Evolutionary conservation across 495 filamentous ascomycete species (phyloP).

Genomic region (Hyphodiscus hymeniophilus): DNA sequence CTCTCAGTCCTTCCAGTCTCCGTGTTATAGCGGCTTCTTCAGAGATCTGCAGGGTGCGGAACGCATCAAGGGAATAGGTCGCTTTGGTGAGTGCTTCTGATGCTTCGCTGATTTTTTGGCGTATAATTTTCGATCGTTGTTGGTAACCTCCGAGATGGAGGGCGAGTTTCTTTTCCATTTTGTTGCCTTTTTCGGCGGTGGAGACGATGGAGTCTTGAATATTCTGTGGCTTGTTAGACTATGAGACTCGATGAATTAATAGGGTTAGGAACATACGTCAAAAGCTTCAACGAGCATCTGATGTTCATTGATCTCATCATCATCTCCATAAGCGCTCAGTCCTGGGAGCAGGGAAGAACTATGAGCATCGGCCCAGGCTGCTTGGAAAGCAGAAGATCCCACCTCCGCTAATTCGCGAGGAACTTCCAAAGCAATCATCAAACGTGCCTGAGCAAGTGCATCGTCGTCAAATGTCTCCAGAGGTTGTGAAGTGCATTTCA

Average conservation of each 20-base stretch:
- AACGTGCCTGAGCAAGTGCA: constrained; percentile 61
- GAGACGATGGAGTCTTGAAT: constrained; percentile 62
- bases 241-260: constrained; percentile 3
- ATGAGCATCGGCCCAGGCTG: constrained; percentile 59
- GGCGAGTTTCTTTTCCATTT: constrained; percentile 87
- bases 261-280: constrained; percentile 43
- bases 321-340: constrained; percentile 59
- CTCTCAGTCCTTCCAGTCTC: constrained; percentile 65
- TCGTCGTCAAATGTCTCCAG: constrained; percentile 64
- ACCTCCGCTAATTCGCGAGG: constrained; percentile 47
- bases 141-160: constrained; percentile 86
- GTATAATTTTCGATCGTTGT: constrained; percentile 72
- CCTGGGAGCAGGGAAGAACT: constrained; percentile 57
- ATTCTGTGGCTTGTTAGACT: constrained; percentile 41
- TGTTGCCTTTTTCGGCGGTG: constrained; percentile 71
- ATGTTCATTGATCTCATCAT: constrained; percentile 58
- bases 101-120: constrained; percentile 73
- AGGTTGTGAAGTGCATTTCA: constrained; percentile 50
- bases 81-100: constrained; percentile 68
- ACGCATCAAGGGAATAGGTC: constrained; percentile 61
- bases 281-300: constrained; percentile 55
- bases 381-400: constrained; percentile 50
- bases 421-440: constrained; percentile 68
- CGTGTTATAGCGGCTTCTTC: constrained; percentile 68
- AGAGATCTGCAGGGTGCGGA: constrained; percentile 63